phyloP scores from a whole-genome alignment of 768 basidiomycete genomes.

The Hypsizygus marmoreus region DNA sequence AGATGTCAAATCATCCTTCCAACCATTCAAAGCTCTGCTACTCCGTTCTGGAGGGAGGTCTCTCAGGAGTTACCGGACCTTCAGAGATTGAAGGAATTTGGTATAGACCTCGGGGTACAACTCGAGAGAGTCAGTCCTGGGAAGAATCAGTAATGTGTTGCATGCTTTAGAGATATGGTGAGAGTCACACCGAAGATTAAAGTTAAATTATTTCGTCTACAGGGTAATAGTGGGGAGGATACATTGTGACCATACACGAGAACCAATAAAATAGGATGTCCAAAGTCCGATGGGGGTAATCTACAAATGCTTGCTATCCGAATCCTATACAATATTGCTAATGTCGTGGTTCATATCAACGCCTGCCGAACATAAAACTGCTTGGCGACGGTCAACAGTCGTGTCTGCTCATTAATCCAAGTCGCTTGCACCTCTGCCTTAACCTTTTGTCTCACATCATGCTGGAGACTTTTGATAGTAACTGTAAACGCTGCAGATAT shows the following conservation, averaged over 20 bases:
- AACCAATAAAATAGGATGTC: not conserved
- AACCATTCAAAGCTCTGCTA: too few relatives aligned
- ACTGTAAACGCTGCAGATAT: conserved; percentile 79
- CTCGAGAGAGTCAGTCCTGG: too few relatives aligned
- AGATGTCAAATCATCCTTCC: too few relatives aligned
- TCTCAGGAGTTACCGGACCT: too few relatives aligned
- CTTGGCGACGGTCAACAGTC: conserved; percentile 38
- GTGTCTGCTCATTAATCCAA: conserved; percentile 54
- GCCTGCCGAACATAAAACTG: conserved; percentile 43
- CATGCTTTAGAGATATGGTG: too few relatives aligned
- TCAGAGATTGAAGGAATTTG: too few relatives aligned
- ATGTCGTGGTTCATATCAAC: conserved; percentile 19
- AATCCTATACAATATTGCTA: not conserved
- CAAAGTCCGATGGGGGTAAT: conserved; percentile 2
- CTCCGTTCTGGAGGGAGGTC: too few relatives aligned
- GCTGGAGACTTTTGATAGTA: conserved; percentile 71
- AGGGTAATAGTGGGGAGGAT: not conserved
- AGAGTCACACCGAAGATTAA: too few relatives aligned
- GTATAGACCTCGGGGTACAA: too few relatives aligned
- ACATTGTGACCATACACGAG: too few relatives aligned
- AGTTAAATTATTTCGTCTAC: not conserved
- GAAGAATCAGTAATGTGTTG: too few relatives aligned
- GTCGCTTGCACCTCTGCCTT: conserved; percentile 54
- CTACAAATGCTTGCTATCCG: conserved; percentile 3
- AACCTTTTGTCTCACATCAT: conserved; percentile 56